These are phyloP conservation scores for Arabidopsis lyrata DNA, from an alignment of 441 rosid species.

Conservation along the genomic window DNA sequence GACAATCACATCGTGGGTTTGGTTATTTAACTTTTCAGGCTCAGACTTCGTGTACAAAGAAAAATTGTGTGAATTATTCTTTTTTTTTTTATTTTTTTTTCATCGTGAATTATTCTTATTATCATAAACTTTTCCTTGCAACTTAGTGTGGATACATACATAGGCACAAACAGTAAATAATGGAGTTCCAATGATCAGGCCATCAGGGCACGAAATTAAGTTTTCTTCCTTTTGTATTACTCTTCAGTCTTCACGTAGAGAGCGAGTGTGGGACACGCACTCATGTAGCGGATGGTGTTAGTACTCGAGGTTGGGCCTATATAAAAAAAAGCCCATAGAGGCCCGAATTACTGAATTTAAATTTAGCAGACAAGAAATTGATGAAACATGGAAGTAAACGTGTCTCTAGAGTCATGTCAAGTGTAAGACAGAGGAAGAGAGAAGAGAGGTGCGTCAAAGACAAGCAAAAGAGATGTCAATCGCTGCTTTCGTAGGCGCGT, in stretches of 20 bases:
- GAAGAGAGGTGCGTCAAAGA: slow-evolving; percentile 21
- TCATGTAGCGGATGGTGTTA: background rate
- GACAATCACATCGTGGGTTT: slow-evolving; percentile 26
- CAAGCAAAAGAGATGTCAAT: slow-evolving; percentile 37
- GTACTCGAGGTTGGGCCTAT: slow-evolving; percentile 9
- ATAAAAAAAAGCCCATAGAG: background rate
- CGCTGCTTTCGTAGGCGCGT: slow-evolving; percentile 27
- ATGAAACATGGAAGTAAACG: slow-evolving; percentile 39
- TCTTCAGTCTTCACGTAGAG: background rate
- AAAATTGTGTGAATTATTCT: slow-evolving; percentile 24
- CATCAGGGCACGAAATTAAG: background rate
- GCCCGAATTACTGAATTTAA: slow-evolving; percentile 20
- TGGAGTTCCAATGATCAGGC: background rate
- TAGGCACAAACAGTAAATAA: background rate
- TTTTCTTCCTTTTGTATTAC: background rate
- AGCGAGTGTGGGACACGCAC: slow-evolving; percentile 10
- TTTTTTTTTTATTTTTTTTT: too few relatives aligned
- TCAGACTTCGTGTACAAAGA: slow-evolving; percentile 32
- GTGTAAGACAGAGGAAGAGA: slow-evolving; percentile 35
- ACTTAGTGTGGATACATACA: background rate
- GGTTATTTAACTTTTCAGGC: background rate
- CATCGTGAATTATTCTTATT: slow-evolving; percentile 23
- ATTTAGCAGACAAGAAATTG: slow-evolving; percentile 6
- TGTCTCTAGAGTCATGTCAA: slow-evolving; percentile 36
- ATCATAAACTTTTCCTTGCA: background rate